A percentile compares a stretch with the other conserved stretches of the same genome.
phyloP scores from a whole-genome alignment of 495 filamentous ascomycete genomes.

The Staphylotrichum tortipilum region DNA sequence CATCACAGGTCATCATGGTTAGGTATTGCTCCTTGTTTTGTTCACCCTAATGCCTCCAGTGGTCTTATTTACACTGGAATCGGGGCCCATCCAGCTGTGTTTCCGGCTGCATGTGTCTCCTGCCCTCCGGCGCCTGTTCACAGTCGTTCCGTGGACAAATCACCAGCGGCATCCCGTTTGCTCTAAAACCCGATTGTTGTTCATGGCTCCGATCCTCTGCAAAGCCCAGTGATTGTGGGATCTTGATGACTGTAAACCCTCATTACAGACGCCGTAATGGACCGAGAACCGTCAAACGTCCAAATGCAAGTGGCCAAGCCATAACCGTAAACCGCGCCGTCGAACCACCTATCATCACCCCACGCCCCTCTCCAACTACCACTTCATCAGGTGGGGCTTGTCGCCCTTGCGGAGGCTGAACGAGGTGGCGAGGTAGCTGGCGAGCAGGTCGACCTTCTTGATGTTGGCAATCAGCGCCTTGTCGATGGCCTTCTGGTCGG shows the following conservation, averaged over 20 bases:
- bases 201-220: constrained; percentile 25
- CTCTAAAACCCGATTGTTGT: constrained; percentile 20
- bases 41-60: constrained; percentile 1
- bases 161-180: constrained; percentile 17
- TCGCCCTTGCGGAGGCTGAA: constrained; percentile 98
- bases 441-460: constrained; percentile 89
- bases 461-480: constrained; percentile 82
- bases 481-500: constrained; percentile 96
- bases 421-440: constrained; percentile 78
- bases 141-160: constrained; percentile 15
- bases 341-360: constrained; percentile 27
- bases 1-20: not conserved
- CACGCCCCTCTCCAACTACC: constrained; percentile 43
- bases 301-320: constrained; percentile 50
- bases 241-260: constrained; percentile 49
- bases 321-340: constrained; percentile 40
- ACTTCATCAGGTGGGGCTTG: constrained; percentile 96
- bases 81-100: not conserved
- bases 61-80: constrained; percentile 3
- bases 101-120: constrained; percentile 10
- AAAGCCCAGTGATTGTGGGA: constrained; percentile 29
- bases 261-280: constrained; percentile 52
- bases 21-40: constrained; percentile 8
- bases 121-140: constrained; percentile 12
- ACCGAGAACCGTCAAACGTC: constrained; percentile 48